Evolutionary conservation across 129 eudicot species (phyloP).

Genomic region (Dittrichia graveolens): DNA sequence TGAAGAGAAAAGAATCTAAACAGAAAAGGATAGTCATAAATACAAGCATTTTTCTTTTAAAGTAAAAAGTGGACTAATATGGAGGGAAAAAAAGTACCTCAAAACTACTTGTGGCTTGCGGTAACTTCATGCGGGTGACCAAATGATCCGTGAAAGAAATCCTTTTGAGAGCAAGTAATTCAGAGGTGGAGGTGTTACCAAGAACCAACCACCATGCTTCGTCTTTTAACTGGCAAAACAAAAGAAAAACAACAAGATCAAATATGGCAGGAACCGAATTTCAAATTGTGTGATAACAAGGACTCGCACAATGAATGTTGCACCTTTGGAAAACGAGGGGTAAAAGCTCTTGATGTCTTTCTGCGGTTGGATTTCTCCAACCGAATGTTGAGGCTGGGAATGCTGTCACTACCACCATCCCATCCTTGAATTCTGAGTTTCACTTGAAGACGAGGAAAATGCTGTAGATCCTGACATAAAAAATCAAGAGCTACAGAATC

Average conservation of each 20-base stretch:
- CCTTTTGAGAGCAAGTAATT: slow-evolving; percentile 76
- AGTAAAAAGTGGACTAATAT: neutral
- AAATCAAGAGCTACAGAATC: slow-evolving; percentile 20
- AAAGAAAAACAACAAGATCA: slow-evolving; percentile 12
- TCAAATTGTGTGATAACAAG: neutral
- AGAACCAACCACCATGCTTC: slow-evolving; percentile 98
- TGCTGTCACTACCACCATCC: slow-evolving; percentile 29
- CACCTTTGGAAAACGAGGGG: slow-evolving; percentile 94
- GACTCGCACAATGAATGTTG: slow-evolving; percentile 5
- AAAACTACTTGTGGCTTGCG: slow-evolving; percentile 48
- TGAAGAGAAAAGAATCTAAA: too few relatives aligned
- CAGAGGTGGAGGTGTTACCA: slow-evolving; percentile 73
- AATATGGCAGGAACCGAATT: neutral
- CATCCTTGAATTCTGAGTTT: slow-evolving; percentile 55
- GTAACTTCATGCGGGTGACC: slow-evolving; percentile 77
- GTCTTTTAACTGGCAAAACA: slow-evolving; percentile 61
- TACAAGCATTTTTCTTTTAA: neutral
- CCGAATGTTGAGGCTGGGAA: slow-evolving; percentile 54
- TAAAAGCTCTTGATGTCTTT: slow-evolving; percentile 68
- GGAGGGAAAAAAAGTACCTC: slow-evolving; percentile 46
- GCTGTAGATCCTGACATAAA: slow-evolving; percentile 64
- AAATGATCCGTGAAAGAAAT: slow-evolving; percentile 68
- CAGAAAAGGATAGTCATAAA: neutral
- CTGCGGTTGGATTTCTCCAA: slow-evolving; percentile 61
- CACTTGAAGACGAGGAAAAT: slow-evolving; percentile 76